These are phyloP conservation scores for Fusarium duplospermum DNA, from an alignment of 2,329 filamentous ascomycete genomes.

Conservation along the genomic window DNA sequence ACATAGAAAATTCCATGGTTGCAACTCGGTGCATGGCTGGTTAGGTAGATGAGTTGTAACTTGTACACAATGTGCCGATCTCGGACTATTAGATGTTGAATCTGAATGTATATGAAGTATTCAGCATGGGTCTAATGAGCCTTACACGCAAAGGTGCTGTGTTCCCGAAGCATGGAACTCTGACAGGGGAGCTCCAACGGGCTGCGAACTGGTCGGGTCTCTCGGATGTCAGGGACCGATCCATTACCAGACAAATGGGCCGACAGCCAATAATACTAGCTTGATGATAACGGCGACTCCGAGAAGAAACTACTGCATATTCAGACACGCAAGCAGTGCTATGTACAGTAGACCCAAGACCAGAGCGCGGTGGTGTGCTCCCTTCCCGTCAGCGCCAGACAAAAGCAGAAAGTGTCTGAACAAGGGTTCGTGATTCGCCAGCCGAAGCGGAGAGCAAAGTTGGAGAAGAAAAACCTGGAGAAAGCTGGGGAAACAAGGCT, in stretches of 20 bases:
- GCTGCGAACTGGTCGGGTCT: slow-evolving; percentile 14
- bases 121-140: background rate
- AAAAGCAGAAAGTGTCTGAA: background rate
- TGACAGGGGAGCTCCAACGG: background rate
- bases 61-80: background rate
- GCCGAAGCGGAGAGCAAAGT: slow-evolving; percentile 3
- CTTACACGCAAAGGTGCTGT: background rate
- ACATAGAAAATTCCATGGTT: background rate
- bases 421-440: slow-evolving; percentile 23
- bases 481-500: slow-evolving; percentile 15
- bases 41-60: background rate
- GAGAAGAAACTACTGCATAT: slow-evolving; percentile 13
- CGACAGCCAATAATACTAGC: slow-evolving; percentile 6
- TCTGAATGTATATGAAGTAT: background rate
- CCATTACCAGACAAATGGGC: background rate
- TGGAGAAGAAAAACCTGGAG: slow-evolving; percentile 26
- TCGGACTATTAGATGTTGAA: background rate
- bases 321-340: slow-evolving; percentile 9
- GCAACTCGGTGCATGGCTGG: background rate
- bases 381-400: background rate
- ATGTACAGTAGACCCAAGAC: background rate
- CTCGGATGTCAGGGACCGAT: slow-evolving; percentile 12
- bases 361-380: background rate
- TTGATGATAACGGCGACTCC: slow-evolving; percentile 21
- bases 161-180: background rate